A percentile compares a stretch with the other conserved stretches of the same genome.
phyloP scores from a whole-genome alignment of 345 rosid species.

The Lepidium africanum region DNA sequence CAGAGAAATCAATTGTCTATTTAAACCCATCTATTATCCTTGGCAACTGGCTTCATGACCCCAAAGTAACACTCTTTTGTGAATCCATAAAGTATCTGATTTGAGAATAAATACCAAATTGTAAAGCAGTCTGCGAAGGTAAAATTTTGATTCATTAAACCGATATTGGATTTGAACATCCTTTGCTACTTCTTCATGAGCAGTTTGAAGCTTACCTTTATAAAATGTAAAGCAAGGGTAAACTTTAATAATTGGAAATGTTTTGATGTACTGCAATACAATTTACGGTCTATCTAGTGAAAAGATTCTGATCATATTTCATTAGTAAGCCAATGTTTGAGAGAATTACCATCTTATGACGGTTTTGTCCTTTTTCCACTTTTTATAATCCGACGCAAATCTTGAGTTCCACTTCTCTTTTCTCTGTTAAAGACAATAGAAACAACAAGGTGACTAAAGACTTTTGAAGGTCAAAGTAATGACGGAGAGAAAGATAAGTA shows the following conservation, averaged over 20 bases:
- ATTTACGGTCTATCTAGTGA: not conserved
- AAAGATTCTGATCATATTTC: not conserved
- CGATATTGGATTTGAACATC: not conserved
- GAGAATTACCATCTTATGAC: conserved; percentile 29
- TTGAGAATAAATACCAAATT: not conserved
- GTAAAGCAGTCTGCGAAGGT: not conserved
- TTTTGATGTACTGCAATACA: not conserved
- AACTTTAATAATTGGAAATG: not conserved
- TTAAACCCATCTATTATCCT: not conserved
- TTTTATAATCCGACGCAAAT: conserved; percentile 58
- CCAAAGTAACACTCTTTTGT: not conserved
- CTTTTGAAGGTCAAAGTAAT: conserved; percentile 1
- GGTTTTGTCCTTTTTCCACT: conserved; percentile 54
- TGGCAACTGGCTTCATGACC: not conserved
- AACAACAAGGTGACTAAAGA: conserved; percentile 3
- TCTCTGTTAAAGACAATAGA: conserved; percentile 39
- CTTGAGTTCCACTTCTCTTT: conserved; percentile 66
- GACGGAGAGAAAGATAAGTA: not conserved
- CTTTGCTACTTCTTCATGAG: not conserved
- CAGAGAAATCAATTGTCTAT: not conserved
- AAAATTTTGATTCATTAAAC: not conserved
- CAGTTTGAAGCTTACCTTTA: conserved; percentile 3
- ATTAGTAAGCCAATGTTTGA: not conserved
- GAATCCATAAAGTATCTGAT: not conserved
- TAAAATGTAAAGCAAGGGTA: not conserved